Base-by-base conservation (phyloP, 768 basidiomycete genomes). In the Fomitopsis pulvina region DNA sequence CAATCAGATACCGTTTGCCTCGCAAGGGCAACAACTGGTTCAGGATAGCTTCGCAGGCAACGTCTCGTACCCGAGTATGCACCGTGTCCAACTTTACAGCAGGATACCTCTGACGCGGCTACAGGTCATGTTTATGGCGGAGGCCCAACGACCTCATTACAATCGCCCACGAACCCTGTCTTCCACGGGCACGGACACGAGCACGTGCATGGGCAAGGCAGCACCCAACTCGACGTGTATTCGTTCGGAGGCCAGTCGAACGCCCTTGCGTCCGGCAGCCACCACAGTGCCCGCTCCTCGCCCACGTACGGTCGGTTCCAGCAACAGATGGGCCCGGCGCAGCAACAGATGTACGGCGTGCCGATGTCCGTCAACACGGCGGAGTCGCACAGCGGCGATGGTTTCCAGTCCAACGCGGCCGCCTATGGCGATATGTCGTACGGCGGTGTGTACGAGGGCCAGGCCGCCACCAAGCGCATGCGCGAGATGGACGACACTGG, bases 401-500 rank as follows among this genome's bases (percentile, higher is more conserved):
- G 18, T 21, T 26, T 38, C 34, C 46, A 22, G 22, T 11, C 21
- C 12, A 38, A 18, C 46, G 9, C 37, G 4, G 26, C 47, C 20
- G 27, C n/a, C 37, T 20, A 12, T 24, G 25, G 45, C 29, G 9
- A 20, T 24, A 21, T 26, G 39, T 9, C 38, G 40, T 40, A 41
- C 20, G 39, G 30, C 39, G 39, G 16, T 34, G 25, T 41, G 25
- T 20, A 22, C 12, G 41, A 8, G 6, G 43, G 43, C 25, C 50
- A 40, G 11, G 51, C 49, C 14, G 53, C 43, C 25, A 44, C 57
- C 25, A 58, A 58, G 52, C 51, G 57, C 9, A 41, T 44, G 49
- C 57, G 57, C 34, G 47, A 30, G 47, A 40, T 52, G 25, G 57
- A 55, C 5, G 57, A 58, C 16, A 44, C 26, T 16, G 53, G 52